Conservation (phyloP, 1,284 basidiomycete genomes). For the Cryptococcus hybrid region DNA sequence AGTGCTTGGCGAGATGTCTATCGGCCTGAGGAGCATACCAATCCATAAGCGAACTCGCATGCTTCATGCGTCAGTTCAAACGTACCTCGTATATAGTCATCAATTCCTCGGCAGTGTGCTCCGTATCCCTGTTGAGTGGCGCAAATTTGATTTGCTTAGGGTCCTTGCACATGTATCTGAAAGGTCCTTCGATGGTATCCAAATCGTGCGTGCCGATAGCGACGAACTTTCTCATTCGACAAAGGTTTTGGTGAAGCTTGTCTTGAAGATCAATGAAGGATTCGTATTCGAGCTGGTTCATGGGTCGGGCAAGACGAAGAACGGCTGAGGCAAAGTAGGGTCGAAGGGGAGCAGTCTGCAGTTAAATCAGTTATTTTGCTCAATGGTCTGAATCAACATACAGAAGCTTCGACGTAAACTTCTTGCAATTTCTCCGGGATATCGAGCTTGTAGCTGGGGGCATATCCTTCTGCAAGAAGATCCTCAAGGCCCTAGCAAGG, state of each 20-base stretch:
- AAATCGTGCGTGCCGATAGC: constrained; percentile 98
- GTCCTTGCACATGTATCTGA: constrained; percentile 82
- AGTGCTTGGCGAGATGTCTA: constrained; percentile 83
- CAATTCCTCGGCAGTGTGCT: constrained; percentile 75
- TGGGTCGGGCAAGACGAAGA: constrained; percentile 77
- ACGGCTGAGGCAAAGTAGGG: constrained; percentile 90
- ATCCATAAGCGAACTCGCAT: no score
- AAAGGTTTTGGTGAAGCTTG: constrained; percentile 96
- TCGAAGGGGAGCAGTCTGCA: constrained; percentile 73
- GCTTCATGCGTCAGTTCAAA: no score
- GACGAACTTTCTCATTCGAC: constrained; percentile 83
- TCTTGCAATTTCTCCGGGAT: constrained; percentile 68
- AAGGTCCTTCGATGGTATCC: constrained; percentile 81
- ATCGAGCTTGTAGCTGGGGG: constrained; percentile 71
- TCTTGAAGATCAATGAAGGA: constrained; percentile 99
- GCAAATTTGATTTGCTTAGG: constrained; percentile 89
- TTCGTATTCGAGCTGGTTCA: constrained; percentile 85
- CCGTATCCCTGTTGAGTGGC: constrained; percentile 73
- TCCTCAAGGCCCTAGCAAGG: constrained; percentile 79
- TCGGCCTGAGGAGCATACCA: constrained; percentile 62
- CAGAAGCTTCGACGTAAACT: constrained; percentile 66
- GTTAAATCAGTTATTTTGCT: neutral
- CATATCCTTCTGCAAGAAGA: constrained; percentile 74
- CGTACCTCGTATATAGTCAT: constrained; percentile 87
- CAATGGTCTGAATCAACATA: constrained; percentile 46